Conservation (phyloP, 257 asterid genomes). For the Solanum rostratum region DNA sequence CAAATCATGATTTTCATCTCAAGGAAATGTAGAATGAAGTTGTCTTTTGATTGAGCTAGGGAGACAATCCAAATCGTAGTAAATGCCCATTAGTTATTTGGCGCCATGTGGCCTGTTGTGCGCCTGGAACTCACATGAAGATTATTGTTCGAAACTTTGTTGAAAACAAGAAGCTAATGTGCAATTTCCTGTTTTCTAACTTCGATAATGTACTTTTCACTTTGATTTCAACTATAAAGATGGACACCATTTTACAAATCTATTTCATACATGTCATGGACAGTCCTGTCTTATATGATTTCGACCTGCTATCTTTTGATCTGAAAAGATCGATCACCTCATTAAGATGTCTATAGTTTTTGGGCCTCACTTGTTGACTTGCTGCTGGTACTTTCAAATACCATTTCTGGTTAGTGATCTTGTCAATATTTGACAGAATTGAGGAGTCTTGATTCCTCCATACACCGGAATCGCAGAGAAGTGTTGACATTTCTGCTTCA, state of each 20-base stretch:
- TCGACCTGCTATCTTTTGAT: background rate
- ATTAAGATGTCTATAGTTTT: background rate
- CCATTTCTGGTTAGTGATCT: background rate
- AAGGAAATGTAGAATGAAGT: background rate
- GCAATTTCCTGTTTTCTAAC: background rate
- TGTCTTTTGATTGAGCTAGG: background rate
- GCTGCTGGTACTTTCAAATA: background rate
- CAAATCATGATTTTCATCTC: background rate
- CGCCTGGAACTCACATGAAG: background rate
- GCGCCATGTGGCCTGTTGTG: background rate
- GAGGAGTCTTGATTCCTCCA: background rate
- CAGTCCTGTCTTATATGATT: background rate
- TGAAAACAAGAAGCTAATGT: background rate
- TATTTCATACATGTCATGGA: background rate
- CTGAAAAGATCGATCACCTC: background rate
- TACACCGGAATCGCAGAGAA: background rate
- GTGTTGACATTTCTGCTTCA: background rate
- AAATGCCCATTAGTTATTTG: background rate
- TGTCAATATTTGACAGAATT: constrained; percentile 25
- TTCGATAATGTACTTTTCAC: background rate
- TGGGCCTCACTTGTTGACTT: background rate
- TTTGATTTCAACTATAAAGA: background rate
- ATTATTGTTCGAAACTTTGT: background rate
- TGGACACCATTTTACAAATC: background rate
- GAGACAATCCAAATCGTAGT: background rate